Evolutionary conservation across 139 green algal species (phyloP).

Genomic region (Picochlorum sp.): DNA sequence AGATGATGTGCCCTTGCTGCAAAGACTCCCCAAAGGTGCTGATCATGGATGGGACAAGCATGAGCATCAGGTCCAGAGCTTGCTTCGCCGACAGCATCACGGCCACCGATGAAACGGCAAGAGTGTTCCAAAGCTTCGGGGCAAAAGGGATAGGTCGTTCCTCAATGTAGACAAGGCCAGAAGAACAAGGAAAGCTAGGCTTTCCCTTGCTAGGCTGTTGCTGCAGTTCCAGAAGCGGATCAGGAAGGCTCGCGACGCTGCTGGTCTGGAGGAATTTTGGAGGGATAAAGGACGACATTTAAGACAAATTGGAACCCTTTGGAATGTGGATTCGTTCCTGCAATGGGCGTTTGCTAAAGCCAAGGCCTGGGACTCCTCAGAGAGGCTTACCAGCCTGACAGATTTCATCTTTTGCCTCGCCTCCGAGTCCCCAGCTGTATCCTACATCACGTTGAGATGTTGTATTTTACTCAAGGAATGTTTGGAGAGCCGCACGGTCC

Average conservation of each 20-base stretch:
- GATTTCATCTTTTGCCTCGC: background rate
- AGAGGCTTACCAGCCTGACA: background rate
- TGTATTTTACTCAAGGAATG: background rate
- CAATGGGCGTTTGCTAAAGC: background rate
- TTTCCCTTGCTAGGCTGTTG: background rate
- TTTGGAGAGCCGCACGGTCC: background rate
- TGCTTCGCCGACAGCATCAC: background rate
- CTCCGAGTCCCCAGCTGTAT: background rate
- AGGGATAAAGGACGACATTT: background rate
- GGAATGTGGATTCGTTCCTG: background rate
- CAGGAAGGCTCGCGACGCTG: background rate
- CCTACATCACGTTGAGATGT: background rate
- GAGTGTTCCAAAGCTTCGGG: background rate
- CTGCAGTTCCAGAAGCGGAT: background rate
- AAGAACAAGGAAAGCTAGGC: background rate
- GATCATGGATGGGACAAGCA: slow-evolving; percentile 2
- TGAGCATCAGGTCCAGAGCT: background rate
- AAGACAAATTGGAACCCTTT: background rate
- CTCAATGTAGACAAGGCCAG: background rate
- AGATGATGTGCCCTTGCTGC: slow-evolving; percentile 1
- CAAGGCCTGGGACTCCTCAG: background rate
- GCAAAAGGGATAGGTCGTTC: background rate
- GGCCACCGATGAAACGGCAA: background rate
- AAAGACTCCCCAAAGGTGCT: background rate
- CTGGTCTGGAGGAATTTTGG: no score